Evolutionary conservation across 495 filamentous ascomycete genomes (phyloP).

Genomic region (Penicillium verhagenii): DNA sequence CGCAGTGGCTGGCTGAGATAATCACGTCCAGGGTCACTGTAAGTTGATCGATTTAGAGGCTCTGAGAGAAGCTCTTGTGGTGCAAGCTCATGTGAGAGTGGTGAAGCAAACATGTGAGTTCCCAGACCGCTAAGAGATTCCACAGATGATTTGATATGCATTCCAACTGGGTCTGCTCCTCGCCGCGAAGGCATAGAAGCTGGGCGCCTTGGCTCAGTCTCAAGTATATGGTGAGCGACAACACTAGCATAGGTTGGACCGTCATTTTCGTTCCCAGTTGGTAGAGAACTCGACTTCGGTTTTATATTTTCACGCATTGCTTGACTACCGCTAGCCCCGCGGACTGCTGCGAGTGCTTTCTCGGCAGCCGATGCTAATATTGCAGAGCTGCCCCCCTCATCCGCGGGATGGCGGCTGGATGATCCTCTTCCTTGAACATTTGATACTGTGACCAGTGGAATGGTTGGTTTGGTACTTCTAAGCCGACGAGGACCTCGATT

Average conservation of each 20-base stretch:
- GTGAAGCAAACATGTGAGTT: constrained; percentile 31
- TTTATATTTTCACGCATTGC: constrained; percentile 11
- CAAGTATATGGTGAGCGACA: constrained; percentile 22
- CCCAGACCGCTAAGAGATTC: constrained; percentile 34
- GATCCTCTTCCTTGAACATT: constrained; percentile 36
- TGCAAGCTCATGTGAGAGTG: constrained; percentile 28
- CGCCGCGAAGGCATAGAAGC: constrained; percentile 23
- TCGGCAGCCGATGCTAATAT: constrained; percentile 36
- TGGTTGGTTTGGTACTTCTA: constrained; percentile 30
- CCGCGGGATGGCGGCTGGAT: constrained; percentile 23
- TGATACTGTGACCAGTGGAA: constrained; percentile 34
- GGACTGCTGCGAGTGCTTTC: constrained; percentile 39
- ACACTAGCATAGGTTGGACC: constrained; percentile 29
- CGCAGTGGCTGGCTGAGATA: constrained; percentile 14
- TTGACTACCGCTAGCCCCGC: constrained; percentile 34
- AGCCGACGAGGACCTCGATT: constrained; percentile 30
- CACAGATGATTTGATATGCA: constrained; percentile 34
- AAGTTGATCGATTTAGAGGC: constrained; percentile 31
- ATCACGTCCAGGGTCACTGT: constrained; percentile 37
- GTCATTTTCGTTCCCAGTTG: constrained; percentile 22
- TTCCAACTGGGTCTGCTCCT: constrained; percentile 12
- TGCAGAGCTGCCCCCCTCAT: constrained; percentile 21
- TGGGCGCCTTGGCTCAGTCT: constrained; percentile 21
- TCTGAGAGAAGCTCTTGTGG: constrained; percentile 29
- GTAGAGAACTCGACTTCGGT: neutral